Percentiles rank a stretch among this genome's conserved stretches.
Evolutionary conservation across 305 asterid species (phyloP).

Genomic region (Petunia hybrid): DNA sequence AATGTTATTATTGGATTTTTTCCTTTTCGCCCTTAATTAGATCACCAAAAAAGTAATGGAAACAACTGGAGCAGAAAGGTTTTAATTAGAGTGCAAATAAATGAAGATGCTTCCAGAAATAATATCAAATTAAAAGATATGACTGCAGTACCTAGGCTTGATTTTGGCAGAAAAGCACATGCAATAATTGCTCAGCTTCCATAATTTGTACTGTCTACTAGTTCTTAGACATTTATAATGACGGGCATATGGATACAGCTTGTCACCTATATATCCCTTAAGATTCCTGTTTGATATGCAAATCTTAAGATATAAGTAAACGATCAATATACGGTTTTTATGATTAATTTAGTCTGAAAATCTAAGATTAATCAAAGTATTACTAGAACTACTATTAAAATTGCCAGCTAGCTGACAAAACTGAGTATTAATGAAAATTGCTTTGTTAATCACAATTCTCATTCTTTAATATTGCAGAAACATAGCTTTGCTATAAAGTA

Average conservation of each 20-base stretch:
- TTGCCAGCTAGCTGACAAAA: constrained; percentile 8
- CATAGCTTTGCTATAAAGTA: constrained; percentile 7
- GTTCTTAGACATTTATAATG: constrained; percentile 24
- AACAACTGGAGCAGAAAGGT: background rate
- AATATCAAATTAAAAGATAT: background rate
- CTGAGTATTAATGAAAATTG: background rate
- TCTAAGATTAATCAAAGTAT: background rate
- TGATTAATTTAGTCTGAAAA: background rate
- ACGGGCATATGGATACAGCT: background rate
- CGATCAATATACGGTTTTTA: no score
- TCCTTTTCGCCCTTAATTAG: background rate
- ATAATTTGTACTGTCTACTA: background rate
- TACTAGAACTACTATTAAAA: background rate
- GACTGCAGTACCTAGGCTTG: background rate
- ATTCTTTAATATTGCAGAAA: background rate
- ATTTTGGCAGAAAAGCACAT: constrained; percentile 1
- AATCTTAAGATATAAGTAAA: background rate
- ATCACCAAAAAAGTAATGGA: background rate
- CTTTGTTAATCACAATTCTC: constrained; percentile 4
- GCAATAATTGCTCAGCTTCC: constrained; percentile 13
- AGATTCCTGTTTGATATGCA: background rate
- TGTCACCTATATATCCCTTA: background rate
- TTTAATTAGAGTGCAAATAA: background rate
- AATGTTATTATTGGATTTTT: background rate
- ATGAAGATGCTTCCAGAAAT: constrained; percentile 13